phyloP scores from a whole-genome alignment of 2,329 filamentous ascomycete species.

The Fusarium graminum region DNA sequence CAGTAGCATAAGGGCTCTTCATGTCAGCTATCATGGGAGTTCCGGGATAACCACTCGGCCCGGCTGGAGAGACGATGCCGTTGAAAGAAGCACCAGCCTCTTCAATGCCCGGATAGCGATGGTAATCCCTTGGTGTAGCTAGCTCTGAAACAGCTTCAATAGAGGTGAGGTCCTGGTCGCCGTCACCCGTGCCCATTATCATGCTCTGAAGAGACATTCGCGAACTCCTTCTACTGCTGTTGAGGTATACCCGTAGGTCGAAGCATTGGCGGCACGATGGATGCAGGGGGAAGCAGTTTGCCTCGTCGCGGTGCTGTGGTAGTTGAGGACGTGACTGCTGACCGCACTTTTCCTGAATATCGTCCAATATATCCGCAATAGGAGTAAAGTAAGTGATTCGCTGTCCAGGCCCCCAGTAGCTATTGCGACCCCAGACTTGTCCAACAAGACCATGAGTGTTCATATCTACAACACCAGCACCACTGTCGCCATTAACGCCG shows the following conservation, averaged over 20 bases:
- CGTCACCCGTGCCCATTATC: slow-evolving; percentile 54
- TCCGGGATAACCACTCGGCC: slow-evolving; percentile 28
- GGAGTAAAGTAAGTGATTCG: slow-evolving; percentile 60
- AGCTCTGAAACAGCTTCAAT: slow-evolving; percentile 57
- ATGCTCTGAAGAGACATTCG: slow-evolving; percentile 59
- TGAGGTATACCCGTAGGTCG: slow-evolving; percentile 57
- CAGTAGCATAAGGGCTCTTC: slow-evolving; percentile 57
- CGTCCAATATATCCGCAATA: slow-evolving; percentile 60
- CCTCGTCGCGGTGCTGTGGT: slow-evolving; percentile 58
- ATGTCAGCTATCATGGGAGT: slow-evolving; percentile 54
- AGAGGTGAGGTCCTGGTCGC: slow-evolving; percentile 57
- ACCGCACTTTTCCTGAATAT: slow-evolving; percentile 60
- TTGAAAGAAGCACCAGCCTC: slow-evolving; percentile 54
- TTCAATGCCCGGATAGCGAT: slow-evolving; percentile 53
- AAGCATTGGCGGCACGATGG: slow-evolving; percentile 59
- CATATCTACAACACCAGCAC: slow-evolving; percentile 59
- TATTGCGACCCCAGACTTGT: slow-evolving; percentile 61
- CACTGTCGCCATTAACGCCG: slow-evolving; percentile 60
- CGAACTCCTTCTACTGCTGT: slow-evolving; percentile 59
- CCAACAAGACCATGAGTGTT: slow-evolving; percentile 56
- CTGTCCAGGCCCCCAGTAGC: slow-evolving; percentile 58
- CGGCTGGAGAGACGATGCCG: slow-evolving; percentile 44
- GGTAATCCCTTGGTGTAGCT: slow-evolving; percentile 57
- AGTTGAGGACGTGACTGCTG: slow-evolving; percentile 56
- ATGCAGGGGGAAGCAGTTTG: slow-evolving; percentile 56